Conservation (phyloP, 2,329 filamentous ascomycete genomes). For the Colletotrichum chlorophyti region DNA sequence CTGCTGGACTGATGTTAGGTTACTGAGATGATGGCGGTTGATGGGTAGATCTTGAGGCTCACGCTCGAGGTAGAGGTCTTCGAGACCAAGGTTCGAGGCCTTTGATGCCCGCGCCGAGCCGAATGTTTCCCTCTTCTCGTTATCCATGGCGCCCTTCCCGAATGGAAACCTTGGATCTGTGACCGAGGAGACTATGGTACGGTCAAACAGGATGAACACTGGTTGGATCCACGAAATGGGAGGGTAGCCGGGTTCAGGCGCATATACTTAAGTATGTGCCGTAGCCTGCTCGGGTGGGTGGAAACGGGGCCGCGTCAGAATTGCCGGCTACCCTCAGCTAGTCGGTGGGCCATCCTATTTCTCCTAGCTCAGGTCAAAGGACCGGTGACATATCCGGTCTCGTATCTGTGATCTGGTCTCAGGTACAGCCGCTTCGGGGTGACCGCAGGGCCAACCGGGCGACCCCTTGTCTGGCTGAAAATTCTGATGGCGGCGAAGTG, state of each 20-base stretch:
- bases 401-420: background rate
- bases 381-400: no score
- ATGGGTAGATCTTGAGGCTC: background rate
- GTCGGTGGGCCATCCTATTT: background rate
- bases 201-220: background rate
- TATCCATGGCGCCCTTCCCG: background rate
- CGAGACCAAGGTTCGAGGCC: constrained; percentile 3
- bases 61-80: constrained; percentile 15
- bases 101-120: constrained; percentile 5
- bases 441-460: background rate
- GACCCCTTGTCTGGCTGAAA: background rate
- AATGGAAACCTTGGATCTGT: background rate
- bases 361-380: background rate
- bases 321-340: background rate
- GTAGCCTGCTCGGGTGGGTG: background rate
- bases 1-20: background rate
- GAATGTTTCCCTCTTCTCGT: background rate
- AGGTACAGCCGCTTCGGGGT: background rate
- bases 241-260: background rate
- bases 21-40: background rate
- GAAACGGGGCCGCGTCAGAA: constrained; percentile 1
- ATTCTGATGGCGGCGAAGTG: background rate
- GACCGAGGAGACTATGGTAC: background rate
- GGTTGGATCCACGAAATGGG: no score
- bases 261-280: constrained; percentile 14